Evolutionary conservation across 2,329 filamentous ascomycete species (phyloP).

Genomic region (Allantophomopsis lycopodina): DNA sequence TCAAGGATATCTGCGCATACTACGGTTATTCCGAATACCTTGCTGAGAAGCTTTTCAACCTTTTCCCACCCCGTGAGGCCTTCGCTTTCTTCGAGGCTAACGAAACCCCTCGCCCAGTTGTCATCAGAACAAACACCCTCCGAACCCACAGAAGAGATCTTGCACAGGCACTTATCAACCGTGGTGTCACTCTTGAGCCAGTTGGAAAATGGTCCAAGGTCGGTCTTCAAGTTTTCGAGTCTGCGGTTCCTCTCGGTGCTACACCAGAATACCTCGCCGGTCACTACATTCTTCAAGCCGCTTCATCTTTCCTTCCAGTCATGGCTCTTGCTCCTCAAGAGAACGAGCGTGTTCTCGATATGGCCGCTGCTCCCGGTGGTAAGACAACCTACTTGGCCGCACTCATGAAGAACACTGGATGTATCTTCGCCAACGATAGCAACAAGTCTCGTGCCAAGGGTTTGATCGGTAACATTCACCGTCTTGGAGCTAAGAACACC

Average conservation of each 20-base stretch:
- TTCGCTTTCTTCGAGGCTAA: slow-evolving; percentile 99
- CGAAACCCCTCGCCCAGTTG: slow-evolving; percentile 83
- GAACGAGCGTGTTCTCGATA: slow-evolving; percentile 77
- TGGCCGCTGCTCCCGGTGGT: slow-evolving; percentile 91
- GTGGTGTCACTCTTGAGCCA: slow-evolving; percentile 88
- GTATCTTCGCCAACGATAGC: slow-evolving; percentile 91
- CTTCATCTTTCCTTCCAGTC: slow-evolving; percentile 90
- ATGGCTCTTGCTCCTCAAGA: slow-evolving; percentile 95
- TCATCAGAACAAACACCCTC: slow-evolving; percentile 94
- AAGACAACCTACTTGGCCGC: slow-evolving; percentile 96
- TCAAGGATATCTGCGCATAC: slow-evolving; percentile 90
- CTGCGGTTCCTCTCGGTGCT: slow-evolving; percentile 65
- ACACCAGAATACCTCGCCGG: slow-evolving; percentile 96
- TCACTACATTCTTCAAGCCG: slow-evolving; percentile 95
- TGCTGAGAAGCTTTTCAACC: slow-evolving; percentile 87
- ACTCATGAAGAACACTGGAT: slow-evolving; percentile 93
- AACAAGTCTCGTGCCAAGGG: slow-evolving; percentile 89
- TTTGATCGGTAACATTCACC: slow-evolving; percentile 96
- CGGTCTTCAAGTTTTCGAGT: slow-evolving; percentile 91
- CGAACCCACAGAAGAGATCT: slow-evolving; percentile 65
- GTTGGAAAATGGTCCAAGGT: slow-evolving; percentile 99
- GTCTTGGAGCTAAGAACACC: slow-evolving; percentile 83
- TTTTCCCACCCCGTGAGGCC: slow-evolving; percentile 86
- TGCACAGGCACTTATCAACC: slow-evolving; percentile 87
- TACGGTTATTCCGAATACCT: slow-evolving; percentile 92